Evolutionary conservation across 345 rosid species (phyloP), one percentile per base, ranked within the genome.

Genomic region (Litchi chinensis): DNA sequence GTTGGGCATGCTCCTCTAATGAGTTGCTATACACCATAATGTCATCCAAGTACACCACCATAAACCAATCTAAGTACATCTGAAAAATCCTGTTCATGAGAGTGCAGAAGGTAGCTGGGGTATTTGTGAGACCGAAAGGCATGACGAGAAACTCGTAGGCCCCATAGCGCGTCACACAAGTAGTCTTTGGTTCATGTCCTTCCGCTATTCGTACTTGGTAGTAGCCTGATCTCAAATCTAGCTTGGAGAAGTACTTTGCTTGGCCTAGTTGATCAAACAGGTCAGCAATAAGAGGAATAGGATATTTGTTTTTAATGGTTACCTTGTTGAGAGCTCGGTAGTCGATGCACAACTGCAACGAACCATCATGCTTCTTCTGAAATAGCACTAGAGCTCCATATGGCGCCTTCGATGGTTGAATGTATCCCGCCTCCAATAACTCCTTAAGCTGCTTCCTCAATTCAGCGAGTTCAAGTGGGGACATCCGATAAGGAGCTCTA

Each of bases 121-220:
- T 59, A 26, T 76, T 66, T 5, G 50, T 76, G 6, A 76, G 15
- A 1, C 64, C 28, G 8, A 76, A 26, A 1, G 72, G 73, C 79
- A 76, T 76, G 10, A 66, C 46, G 0, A 65, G 46, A 26, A 76
- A 66, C 65, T 65, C 65, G 6, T 22, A 66, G 0, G 72, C 24
- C 0, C 59, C 62, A 19, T 77, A 77, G 0, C 22, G 15, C 5
- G 26, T 77, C 18, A 70, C 48, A 18, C 67, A 68, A 5, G 41
- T 4, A 0, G 19, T 77, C 16, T 68, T 76, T 0, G 40, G 21
- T 24, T 56, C 62, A 24, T 70, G n/a, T 5, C 76, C 46, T 24
- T 59, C 10, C 0, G 2, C n/a, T 5, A 77, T 63, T 8, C 52
- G 3, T 0, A 59, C 71, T 41, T 78, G 6, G 11, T 78, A 71